These are phyloP conservation scores for Pichia californica DNA, from an alignment of 805 yeast species.

Conservation along the genomic window DNA sequence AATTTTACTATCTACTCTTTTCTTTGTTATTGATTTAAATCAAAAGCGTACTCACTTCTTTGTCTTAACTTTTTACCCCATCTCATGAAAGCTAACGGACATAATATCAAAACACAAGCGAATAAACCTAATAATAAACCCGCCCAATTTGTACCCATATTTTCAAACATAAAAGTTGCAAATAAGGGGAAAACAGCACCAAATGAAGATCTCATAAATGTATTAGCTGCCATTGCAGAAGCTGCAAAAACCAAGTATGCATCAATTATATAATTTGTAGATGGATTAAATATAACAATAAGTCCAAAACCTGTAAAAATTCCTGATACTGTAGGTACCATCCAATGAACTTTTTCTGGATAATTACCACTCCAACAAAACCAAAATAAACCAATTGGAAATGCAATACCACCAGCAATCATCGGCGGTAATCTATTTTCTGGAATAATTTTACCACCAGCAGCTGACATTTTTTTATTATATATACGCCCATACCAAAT, in stretches of 20 bases:
- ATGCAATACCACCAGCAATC: constrained; percentile 62
- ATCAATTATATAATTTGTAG: constrained; percentile 68
- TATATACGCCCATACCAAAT: constrained; percentile 52
- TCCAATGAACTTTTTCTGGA: constrained; percentile 67
- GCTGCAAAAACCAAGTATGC: constrained; percentile 67
- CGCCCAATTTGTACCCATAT: constrained; percentile 73
- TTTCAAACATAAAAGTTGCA: constrained; percentile 61
- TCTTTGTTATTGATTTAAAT: too few relatives aligned
- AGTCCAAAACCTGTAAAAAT: constrained; percentile 62
- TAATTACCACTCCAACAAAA: constrained; percentile 83
- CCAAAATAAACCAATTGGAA: constrained; percentile 81
- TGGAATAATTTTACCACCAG: constrained; percentile 59
- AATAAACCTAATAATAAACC: constrained; percentile 64
- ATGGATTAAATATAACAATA: constrained; percentile 59
- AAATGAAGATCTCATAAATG: constrained; percentile 59
- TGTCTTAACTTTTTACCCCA: constrained; percentile 53
- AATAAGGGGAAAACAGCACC: constrained; percentile 55
- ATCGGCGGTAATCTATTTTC: constrained; percentile 76
- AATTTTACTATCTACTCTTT: too few relatives aligned
- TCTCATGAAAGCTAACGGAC: constrained; percentile 58
- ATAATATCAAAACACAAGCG: constrained; percentile 51
- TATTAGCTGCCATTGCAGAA: constrained; percentile 69
- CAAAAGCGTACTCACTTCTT: constrained; percentile 49
- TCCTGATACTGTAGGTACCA: constrained; percentile 67
- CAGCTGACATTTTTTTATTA: constrained; percentile 37